These are phyloP conservation scores for Dendrobium huoshanense DNA, from an alignment of 106 monocot species.

Conservation along the genomic window DNA sequence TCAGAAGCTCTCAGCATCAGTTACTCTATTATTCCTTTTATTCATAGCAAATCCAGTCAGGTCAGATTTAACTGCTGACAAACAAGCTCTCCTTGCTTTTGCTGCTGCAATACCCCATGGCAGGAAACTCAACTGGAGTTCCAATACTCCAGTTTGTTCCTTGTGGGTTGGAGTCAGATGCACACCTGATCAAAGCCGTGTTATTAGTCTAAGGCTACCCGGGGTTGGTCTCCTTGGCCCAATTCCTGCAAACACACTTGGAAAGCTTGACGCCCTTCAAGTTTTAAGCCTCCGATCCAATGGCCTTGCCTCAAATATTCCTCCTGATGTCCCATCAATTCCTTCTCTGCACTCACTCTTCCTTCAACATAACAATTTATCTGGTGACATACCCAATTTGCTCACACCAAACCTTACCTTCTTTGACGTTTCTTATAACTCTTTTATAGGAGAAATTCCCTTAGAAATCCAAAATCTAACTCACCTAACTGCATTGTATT, in stretches of 20 bases:
- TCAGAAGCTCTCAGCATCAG: slow-evolving; percentile 1
- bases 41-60: slow-evolving; percentile 13
- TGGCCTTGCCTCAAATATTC: slow-evolving; percentile 46
- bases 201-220: slow-evolving; percentile 65
- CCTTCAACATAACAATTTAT: slow-evolving; percentile 82
- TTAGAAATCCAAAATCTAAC: slow-evolving; percentile 33
- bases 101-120: slow-evolving; percentile 61
- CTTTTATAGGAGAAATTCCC: slow-evolving; percentile 42
- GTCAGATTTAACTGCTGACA: slow-evolving; percentile 66
- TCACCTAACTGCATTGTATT: slow-evolving; percentile 29
- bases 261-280: slow-evolving; percentile 73
- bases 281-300: slow-evolving; percentile 83
- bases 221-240: slow-evolving; percentile 65
- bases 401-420: slow-evolving; percentile 47
- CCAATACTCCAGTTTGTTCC: slow-evolving; percentile 45
- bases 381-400: slow-evolving; percentile 48
- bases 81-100: slow-evolving; percentile 74
- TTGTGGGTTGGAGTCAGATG: slow-evolving; percentile 84
- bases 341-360: slow-evolving; percentile 67
- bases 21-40: slow-evolving; percentile 18
- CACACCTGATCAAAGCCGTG: slow-evolving; percentile 36
- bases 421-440: slow-evolving; percentile 86
- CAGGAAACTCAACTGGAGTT: slow-evolving; percentile 76
- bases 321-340: slow-evolving; percentile 59
- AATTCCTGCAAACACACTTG: slow-evolving; percentile 66